These are phyloP conservation scores for Aspergillus amoenus DNA, from an alignment of 2,329 filamentous ascomycete genomes.

Conservation along the genomic window DNA sequence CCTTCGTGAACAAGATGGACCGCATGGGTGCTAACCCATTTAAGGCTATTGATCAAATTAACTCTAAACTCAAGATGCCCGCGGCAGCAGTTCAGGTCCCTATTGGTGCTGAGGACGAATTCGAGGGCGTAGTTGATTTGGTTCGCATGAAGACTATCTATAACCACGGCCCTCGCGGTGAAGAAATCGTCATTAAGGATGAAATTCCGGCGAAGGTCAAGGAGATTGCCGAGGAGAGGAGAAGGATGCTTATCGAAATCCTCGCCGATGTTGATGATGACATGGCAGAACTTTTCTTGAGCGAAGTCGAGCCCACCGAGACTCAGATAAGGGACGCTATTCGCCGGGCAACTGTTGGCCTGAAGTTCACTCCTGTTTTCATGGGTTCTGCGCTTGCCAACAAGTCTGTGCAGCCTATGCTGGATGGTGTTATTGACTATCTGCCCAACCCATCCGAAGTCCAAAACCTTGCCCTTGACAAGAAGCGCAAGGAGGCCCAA, in stretches of 20 bases:
- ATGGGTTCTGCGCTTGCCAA: conserved; percentile 96
- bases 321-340: conserved; percentile 91
- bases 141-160: conserved; percentile 92
- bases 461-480: conserved; percentile 84
- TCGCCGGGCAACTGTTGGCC: conserved; percentile 79
- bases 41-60: conserved; percentile 97
- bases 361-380: conserved; percentile 91
- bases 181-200: conserved; percentile 71
- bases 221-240: conserved; percentile 76
- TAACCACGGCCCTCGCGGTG: conserved; percentile 81
- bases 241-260: conserved; percentile 85
- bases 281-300: conserved; percentile 91
- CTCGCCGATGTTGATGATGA: conserved; percentile 97
- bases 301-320: conserved; percentile 75
- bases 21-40: conserved; percentile 97
- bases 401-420: conserved; percentile 93
- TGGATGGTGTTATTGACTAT: conserved; percentile 95
- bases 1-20: conserved; percentile 99
- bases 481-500: conserved; percentile 70
- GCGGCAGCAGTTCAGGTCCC: conserved; percentile 93
- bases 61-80: conserved; percentile 87
- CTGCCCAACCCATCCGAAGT: conserved; percentile 89
- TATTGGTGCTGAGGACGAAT: conserved; percentile 88
- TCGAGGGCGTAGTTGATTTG: conserved; percentile 88
- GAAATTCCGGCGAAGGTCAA: conserved; percentile 79